Base-by-base conservation (phyloP, 768 basidiomycete species). In the Russula virescens region DNA sequence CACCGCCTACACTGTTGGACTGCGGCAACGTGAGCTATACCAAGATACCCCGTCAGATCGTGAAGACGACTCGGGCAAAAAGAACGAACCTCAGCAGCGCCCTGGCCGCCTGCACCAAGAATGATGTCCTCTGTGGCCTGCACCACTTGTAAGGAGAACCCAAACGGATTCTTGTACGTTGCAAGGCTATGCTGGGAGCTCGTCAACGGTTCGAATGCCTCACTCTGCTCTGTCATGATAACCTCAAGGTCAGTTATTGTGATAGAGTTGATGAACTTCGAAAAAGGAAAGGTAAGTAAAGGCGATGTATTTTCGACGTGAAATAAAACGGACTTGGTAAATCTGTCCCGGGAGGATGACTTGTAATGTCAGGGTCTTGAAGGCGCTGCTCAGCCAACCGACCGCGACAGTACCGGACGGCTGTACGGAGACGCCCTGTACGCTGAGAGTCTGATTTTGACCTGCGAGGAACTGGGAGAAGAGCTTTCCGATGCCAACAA, bases 121-220 rank as follows among this genome's bases (percentile, higher is more conserved):
- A 76, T 76, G 65, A 89, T 80, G 25, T 79, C 78, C 68, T 88
- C 78, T 1, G 79, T 77, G 2, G 83, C 75, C 65, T 81, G 76
- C 13, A 83, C 71, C 23, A 87, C 84, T 68, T 88, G 86, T 57
- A 89, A 70, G 13, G 84, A 81, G 73, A 90, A 90, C 5, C 88
- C 88, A 70, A 89, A 89, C 1, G 88, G 88, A 72, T 89, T 90
- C 72, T 81, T 82, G 71, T 86, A 87, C 65, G 77, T 73, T 18
- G 83, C 85, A 3, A 83, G 58, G 0, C 83, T 84, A 55, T 76
- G 72, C 45, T 79, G 73, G 5, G 85, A 88, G 64, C 82, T 80
- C 0, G 86, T 75, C n/a, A 80, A 74, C 0, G 87, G 86, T 1
- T 81, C 80, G 66, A 82, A 88, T 0, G 82, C 77, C 70, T 89